phyloP scores from a whole-genome alignment of 805 yeast species.

The Candida corydali region DNA sequence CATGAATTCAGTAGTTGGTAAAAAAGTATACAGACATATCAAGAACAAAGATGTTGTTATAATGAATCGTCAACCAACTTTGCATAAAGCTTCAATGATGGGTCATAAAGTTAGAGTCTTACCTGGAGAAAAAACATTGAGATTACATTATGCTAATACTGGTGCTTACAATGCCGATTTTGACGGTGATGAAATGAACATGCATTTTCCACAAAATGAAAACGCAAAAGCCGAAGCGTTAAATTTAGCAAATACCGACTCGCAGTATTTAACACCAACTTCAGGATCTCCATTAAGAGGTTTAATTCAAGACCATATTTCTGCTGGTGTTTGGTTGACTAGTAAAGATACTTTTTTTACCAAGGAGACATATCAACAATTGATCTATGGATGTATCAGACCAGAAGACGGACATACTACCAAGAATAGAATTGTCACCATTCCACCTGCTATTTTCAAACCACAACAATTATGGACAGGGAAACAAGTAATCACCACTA shows the following conservation, averaged over 20 bases:
- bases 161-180: conserved; percentile 99
- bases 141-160: conserved; percentile 97
- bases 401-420: conserved; percentile 97
- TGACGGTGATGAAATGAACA: conserved; percentile 99
- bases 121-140: conserved; percentile 94
- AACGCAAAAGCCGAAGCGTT: conserved; percentile 96
- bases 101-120: conserved; percentile 96
- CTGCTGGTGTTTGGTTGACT: conserved; percentile 98
- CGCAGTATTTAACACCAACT: conserved; percentile 96
- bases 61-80: conserved; percentile 98
- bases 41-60: conserved; percentile 91
- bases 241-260: conserved; percentile 92
- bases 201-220: conserved; percentile 99
- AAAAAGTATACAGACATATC: conserved; percentile 92
- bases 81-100: conserved; percentile 99
- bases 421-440: conserved; percentile 58
- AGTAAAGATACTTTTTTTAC: conserved; percentile 88
- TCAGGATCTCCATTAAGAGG: conserved; percentile 99
- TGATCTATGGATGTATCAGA: conserved; percentile 87
- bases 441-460: conserved; percentile 85
- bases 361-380: conserved; percentile 88
- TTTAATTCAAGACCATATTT: conserved; percentile 96
- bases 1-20: conserved; percentile 65
- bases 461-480: conserved; percentile 97
- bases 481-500: conserved; percentile 92